These are phyloP conservation scores for Stellera chamaejasme DNA, from an alignment of 345 rosid species.

Conservation along the genomic window DNA sequence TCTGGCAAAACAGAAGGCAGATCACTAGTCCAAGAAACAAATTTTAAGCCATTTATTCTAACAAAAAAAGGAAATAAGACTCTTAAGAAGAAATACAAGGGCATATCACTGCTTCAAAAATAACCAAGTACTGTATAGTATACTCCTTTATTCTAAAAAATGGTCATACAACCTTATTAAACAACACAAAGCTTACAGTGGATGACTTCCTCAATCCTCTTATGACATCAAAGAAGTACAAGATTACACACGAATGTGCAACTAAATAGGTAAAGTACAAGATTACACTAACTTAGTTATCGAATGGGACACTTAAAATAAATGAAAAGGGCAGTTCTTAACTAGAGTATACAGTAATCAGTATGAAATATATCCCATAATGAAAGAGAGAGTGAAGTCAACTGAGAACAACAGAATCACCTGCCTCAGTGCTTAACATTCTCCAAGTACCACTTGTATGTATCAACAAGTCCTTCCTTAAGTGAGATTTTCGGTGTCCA, in stretches of 20 bases:
- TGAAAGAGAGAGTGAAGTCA: not conserved
- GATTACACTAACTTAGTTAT: conserved; percentile 11
- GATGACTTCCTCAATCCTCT: conserved; percentile 1
- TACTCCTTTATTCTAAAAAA: no score
- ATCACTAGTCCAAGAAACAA: no score
- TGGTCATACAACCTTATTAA: no score
- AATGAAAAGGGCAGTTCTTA: conserved; percentile 2
- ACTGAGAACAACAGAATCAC: not conserved
- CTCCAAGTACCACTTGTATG: conserved; percentile 85
- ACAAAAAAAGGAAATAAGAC: no score
- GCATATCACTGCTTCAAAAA: no score
- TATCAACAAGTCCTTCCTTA: conserved; percentile 69
- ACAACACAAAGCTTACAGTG: not conserved
- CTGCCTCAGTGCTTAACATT: conserved; percentile 37
- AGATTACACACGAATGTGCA: not conserved
- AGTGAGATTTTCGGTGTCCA: conserved; percentile 71
- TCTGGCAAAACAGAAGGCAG: no score
- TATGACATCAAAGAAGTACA: conserved; percentile 6
- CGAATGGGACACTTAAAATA: conserved; percentile 1
- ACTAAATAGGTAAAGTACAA: no score
- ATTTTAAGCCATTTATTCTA: no score
- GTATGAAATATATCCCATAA: conserved; percentile 1
- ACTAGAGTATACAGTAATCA: not conserved
- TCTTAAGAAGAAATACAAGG: no score
- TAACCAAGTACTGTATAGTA: no score